These are phyloP conservation scores for Eucalyptus erythrocorys DNA, from an alignment of 345 rosid genomes.

Conservation along the genomic window DNA sequence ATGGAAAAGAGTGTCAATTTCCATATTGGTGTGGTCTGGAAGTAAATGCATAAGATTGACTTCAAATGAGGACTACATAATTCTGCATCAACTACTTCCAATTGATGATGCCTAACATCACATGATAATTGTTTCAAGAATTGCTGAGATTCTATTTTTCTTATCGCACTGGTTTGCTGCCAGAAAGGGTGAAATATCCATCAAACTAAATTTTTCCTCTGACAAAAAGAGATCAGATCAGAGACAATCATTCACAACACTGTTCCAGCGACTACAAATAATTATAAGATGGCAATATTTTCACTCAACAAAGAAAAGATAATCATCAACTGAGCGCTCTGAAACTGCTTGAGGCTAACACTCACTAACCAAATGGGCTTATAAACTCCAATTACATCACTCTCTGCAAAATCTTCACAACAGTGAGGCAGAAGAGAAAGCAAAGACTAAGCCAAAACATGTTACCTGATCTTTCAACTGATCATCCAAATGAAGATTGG, in stretches of 20 bases:
- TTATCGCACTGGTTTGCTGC: not conserved
- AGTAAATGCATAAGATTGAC: not conserved
- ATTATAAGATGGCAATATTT: not conserved
- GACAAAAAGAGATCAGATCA: not conserved
- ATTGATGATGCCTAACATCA: not conserved
- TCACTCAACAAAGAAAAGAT: not conserved
- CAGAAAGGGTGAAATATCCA: not conserved
- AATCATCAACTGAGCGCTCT: not conserved
- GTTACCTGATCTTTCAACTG: conserved; percentile 64
- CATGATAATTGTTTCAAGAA: not conserved
- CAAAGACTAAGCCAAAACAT: not conserved
- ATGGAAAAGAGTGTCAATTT: not conserved
- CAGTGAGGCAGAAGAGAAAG: not conserved
- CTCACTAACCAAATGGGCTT: not conserved
- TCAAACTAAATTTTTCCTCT: not conserved
- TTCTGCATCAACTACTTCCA: not conserved
- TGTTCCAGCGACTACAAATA: not conserved
- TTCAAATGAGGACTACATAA: not conserved
- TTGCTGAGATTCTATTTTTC: not conserved
- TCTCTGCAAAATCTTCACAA: not conserved
- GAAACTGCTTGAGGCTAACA: not conserved
- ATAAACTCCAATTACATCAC: not conserved
- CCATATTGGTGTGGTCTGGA: not conserved
- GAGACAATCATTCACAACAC: not conserved
- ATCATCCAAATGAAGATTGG: conserved; percentile 59